Base-by-base conservation (phyloP, 1,284 basidiomycete species). In the Irpex rosettiformis region DNA sequence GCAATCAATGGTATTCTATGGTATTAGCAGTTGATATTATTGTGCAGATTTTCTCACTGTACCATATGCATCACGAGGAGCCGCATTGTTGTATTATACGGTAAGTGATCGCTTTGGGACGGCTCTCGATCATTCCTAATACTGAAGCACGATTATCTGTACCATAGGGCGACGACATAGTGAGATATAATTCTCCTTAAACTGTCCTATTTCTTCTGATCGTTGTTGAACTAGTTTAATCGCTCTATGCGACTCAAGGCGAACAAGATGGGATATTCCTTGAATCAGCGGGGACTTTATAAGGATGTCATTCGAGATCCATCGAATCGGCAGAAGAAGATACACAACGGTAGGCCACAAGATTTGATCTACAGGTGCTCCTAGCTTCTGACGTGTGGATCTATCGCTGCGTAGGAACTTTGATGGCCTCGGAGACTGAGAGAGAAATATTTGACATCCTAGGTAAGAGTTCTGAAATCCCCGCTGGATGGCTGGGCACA, bases 41-140 rank as follows among this genome's bases (percentile, higher is more conserved):
- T 42, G 40, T 52, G n/a, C 57, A 82, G 84, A 86, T 66, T 82
- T 96, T 59, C 76, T 95, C 25, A 84, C 83, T 22, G 83, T 95
- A 2, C 91, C 93, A 0, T 94, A 86, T 79, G 73, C 78, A 57
- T 83, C 82, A 51, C 82, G 88, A 67, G 94, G 94, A 0, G 93
- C 89, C 0, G 93, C 94, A 0, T 71, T 95, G 58, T 76, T 97
- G 22, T 96, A 96, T 73, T 96, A 94, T 69, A 96, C 93, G 30
- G 91, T 88, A 65, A 65, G 85, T 70, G 27, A 8, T 42, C 40
- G 21, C 2, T 33, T 43, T n/a, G n/a, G n/a, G n/a, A n/a, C n/a
- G n/a, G n/a, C n/a, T n/a, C n/a, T n/a, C n/a, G n/a, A n/a, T n/a
- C n/a, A n/a, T n/a, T n/a, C n/a, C n/a, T n/a, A n/a, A n/a, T n/a